A percentile compares a stretch with the other conserved stretches of the same genome.
phyloP scores from a whole-genome alignment of 805 yeast species.

The Ogataea nitratoaversa region DNA sequence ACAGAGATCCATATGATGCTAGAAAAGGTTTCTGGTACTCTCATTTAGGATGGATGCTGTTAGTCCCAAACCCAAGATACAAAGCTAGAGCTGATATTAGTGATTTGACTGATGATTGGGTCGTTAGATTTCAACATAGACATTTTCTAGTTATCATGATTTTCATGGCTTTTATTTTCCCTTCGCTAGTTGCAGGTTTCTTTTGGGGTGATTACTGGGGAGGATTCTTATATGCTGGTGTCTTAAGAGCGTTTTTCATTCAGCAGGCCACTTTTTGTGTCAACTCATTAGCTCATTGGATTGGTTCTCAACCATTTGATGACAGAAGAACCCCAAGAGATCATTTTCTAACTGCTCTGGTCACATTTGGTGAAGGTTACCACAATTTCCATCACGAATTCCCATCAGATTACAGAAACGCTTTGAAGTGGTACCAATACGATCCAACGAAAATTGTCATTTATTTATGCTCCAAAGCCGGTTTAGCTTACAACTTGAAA shows the following conservation, averaged over 20 bases:
- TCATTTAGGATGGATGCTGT: slow-evolving; percentile 84
- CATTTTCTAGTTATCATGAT: slow-evolving; percentile 66
- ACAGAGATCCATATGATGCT: slow-evolving; percentile 83
- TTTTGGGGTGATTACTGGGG: slow-evolving; percentile 61
- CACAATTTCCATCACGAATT: slow-evolving; percentile 90
- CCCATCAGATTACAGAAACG: slow-evolving; percentile 86
- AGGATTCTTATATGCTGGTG: slow-evolving; percentile 74
- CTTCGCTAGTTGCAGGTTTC: slow-evolving; percentile 53
- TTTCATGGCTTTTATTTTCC: slow-evolving; percentile 56
- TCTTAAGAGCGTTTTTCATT: slow-evolving; percentile 61
- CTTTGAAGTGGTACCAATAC: slow-evolving; percentile 81
- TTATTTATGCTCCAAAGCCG: slow-evolving; percentile 55
- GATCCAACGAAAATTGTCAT: slow-evolving; percentile 75
- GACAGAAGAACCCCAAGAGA: slow-evolving; percentile 86
- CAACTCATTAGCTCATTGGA: slow-evolving; percentile 82
- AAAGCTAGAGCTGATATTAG: slow-evolving; percentile 79
- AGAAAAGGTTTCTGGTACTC: slow-evolving; percentile 80
- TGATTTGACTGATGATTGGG: slow-evolving; percentile 74
- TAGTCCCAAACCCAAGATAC: slow-evolving; percentile 75
- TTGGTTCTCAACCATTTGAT: slow-evolving; percentile 82
- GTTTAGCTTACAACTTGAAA: slow-evolving; percentile 69
- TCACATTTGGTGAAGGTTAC: slow-evolving; percentile 86
- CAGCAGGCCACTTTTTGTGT: slow-evolving; percentile 88
- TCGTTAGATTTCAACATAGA: slow-evolving; percentile 77
- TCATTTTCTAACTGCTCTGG: slow-evolving; percentile 73